A percentile compares a stretch with the other conserved stretches of the same genome.
Evolutionary conservation across 2,329 filamentous ascomycete genomes (phyloP).

Genomic region (Phyllosticta citriasiana): DNA sequence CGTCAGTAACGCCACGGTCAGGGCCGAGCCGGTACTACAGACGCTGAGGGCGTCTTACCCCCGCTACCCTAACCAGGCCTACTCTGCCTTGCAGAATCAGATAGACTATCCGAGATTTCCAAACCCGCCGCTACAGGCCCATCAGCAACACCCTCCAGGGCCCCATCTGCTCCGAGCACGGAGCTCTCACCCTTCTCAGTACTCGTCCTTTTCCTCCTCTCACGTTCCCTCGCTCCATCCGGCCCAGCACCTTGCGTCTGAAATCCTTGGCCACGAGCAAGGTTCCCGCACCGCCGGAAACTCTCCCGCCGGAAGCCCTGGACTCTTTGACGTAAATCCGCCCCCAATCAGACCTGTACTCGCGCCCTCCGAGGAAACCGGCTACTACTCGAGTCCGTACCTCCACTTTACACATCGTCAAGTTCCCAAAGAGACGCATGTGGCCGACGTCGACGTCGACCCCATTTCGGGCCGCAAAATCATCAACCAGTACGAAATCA

Average conservation of each 20-base stretch:
- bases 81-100: conserved; percentile 37
- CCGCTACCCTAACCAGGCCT: conserved; percentile 40
- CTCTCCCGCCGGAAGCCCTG: conserved; percentile 38
- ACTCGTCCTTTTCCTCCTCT: conserved; percentile 27
- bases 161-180: conserved; percentile 31
- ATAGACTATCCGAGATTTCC: conserved; percentile 26
- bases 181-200: conserved; percentile 33
- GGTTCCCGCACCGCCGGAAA: conserved; percentile 35
- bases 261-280: conserved; percentile 22
- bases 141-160: conserved; percentile 18
- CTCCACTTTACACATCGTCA: conserved; percentile 40
- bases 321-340: conserved; percentile 32
- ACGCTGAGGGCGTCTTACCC: conserved; percentile 20
- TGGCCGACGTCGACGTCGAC: conserved; percentile 83
- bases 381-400: conserved; percentile 40
- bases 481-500: conserved; percentile 96
- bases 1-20: conserved; percentile 32
- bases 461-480: conserved; percentile 82
- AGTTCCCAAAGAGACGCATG: conserved; percentile 60
- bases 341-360: conserved; percentile 22
- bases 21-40: conserved; percentile 20
- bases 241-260: conserved; percentile 27
- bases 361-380: conserved; percentile 23
- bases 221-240: conserved; percentile 22
- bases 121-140: conserved; percentile 7